Percentiles rank a stretch among this genome's conserved stretches.
These are phyloP conservation scores for Fusarium abutilonis DNA, from an alignment of 2,329 filamentous ascomycete species.

Conservation along the genomic window DNA sequence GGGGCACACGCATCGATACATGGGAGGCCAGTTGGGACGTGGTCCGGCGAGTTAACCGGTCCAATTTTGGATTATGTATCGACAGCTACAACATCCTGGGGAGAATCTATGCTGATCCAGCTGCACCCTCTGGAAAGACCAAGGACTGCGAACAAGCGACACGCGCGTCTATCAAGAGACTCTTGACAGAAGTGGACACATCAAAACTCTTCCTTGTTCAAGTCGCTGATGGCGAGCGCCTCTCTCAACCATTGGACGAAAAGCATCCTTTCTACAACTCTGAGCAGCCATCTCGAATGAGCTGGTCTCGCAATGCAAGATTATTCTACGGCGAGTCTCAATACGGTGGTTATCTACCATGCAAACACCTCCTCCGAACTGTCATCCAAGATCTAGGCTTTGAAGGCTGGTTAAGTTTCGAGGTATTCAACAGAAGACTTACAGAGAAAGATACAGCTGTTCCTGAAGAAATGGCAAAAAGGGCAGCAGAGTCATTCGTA, in stretches of 20 bases:
- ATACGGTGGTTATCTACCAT: conserved; percentile 73
- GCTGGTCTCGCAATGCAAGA: conserved; percentile 78
- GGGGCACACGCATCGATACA: conserved; percentile 73
- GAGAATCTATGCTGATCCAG: conserved; percentile 75
- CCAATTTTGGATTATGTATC: conserved; percentile 80
- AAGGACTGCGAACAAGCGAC: conserved; percentile 65
- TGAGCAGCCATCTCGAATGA: conserved; percentile 68
- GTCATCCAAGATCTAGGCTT: conserved; percentile 73
- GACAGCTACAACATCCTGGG: conserved; percentile 83
- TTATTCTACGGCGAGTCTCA: conserved; percentile 66
- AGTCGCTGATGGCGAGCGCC: conserved; percentile 76
- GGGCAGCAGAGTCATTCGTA: conserved; percentile 62
- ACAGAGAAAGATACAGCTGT: conserved; percentile 70
- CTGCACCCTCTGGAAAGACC: conserved; percentile 60
- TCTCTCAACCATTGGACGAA: conserved; percentile 67
- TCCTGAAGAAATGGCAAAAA: conserved; percentile 63
- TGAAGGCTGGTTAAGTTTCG: conserved; percentile 75
- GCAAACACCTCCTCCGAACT: conserved; percentile 67
- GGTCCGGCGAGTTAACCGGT: conserved; percentile 69
- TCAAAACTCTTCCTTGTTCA: conserved; percentile 79
- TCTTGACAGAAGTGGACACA: conserved; percentile 66
- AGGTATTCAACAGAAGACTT: conserved; percentile 66
- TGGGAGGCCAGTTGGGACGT: conserved; percentile 80
- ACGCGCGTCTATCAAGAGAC: conserved; percentile 61
- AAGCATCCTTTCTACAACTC: conserved; percentile 51